Base-by-base conservation (phyloP, 768 basidiomycete genomes). In the Coprinellus micaceus region DNA sequence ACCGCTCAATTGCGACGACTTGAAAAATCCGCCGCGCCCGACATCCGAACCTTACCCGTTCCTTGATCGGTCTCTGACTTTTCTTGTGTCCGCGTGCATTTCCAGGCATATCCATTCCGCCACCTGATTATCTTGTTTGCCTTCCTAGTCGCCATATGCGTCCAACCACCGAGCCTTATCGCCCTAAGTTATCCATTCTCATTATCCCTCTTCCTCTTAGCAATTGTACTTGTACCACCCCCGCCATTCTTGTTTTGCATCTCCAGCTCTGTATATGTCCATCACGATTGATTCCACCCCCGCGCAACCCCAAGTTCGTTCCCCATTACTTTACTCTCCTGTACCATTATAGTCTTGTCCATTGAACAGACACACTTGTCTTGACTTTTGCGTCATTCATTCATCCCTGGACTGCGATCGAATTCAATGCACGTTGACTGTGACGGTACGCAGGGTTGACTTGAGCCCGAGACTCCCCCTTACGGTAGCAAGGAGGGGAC, bases 1-100 rank as follows among this genome's bases (percentile, higher is more conserved):
- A 28, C 3, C 48, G 28, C 15, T 22, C 24, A 50, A 50, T 50
- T n/a, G 17, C 48, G 29, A 50, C 48, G 5, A 50, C 46, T 28
- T 47, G 25, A 47, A 26, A 22, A 43, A 73, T 61, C 79, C 65
- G 71, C 39, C 45, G 51, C 61, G 52, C 48, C 36, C 30, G 52
- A 22, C 28, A 11, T n/a, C 40, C n/a, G n/a, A n/a, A n/a, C n/a
- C 36, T 28, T 24, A 47, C 37, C 46, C 29, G n/a, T 46, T 37
- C n/a, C 30, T 56, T 50, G 53, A 26, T 53, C 53, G 53, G 33
- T n/a, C n/a, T 9, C 9, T 37, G 36, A 37, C 17, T 53, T 58
- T 28, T 21, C 17, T 41, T 25, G n/a, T 29, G 45, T 49, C 43
- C 50, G 36, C 29, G 33, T 46, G 13, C 56, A 45, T 37, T n/a